A percentile compares a stretch with the other conserved stretches of the same genome.
Evolutionary conservation across 306 rosid genomes (phyloP).

Genomic region (Erythrophleum fordii): DNA sequence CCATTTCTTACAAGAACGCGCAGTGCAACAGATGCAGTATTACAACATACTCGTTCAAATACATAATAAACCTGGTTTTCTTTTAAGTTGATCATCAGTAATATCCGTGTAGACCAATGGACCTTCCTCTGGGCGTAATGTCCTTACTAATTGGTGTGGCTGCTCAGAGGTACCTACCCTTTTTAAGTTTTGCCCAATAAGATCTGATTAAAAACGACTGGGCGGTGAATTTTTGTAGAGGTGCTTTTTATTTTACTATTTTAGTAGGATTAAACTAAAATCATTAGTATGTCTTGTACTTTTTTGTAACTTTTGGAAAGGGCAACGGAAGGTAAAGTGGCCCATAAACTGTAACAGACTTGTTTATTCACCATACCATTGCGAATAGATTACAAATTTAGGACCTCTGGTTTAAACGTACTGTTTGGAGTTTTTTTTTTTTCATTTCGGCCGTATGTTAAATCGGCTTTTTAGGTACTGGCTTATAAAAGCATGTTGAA

Average conservation of each 20-base stretch:
- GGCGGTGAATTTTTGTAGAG: slow-evolving; percentile 79
- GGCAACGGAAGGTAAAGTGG: slow-evolving; percentile 1
- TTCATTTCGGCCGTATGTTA: background rate
- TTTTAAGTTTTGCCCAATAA: slow-evolving; percentile 51
- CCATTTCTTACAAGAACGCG: slow-evolving; percentile 67
- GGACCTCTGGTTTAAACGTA: background rate
- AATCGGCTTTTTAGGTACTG: background rate
- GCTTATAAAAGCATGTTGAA: background rate
- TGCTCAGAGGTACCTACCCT: slow-evolving; percentile 30
- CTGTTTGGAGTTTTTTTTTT: background rate
- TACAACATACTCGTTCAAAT: slow-evolving; percentile 58
- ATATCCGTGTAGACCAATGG: slow-evolving; percentile 26
- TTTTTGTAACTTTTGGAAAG: slow-evolving; percentile 24
- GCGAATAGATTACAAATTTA: background rate
- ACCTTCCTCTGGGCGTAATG: slow-evolving; percentile 31
- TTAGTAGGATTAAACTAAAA: slow-evolving; percentile 31
- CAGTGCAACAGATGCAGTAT: slow-evolving; percentile 66
- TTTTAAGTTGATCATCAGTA: slow-evolving; percentile 22
- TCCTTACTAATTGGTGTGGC: slow-evolving; percentile 19
- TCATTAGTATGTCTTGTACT: slow-evolving; percentile 10
- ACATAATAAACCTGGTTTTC: slow-evolving; percentile 35
- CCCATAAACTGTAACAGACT: slow-evolving; percentile 13
- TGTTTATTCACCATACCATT: slow-evolving; percentile 20
- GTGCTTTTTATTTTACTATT: slow-evolving; percentile 33
- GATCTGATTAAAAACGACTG: slow-evolving; percentile 44